Evolutionary conservation across 768 basidiomycete genomes (phyloP).

Genomic region (Leccinellum albellum): DNA sequence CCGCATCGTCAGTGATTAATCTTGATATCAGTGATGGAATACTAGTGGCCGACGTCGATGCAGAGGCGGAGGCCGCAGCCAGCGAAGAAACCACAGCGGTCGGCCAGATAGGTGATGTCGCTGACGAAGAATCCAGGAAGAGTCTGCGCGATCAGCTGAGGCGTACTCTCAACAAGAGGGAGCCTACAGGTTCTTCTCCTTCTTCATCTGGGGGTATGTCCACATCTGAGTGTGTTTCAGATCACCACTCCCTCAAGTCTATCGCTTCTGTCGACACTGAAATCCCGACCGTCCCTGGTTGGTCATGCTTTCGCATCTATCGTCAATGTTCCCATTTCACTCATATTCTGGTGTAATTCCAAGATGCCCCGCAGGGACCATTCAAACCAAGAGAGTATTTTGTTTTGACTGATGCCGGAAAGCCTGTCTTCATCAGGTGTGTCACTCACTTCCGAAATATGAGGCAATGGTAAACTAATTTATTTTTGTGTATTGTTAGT

Average conservation of each 20-base stretch:
- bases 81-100: conserved; percentile 51
- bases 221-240: conserved; percentile 6
- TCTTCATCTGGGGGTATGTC: conserved; percentile 9
- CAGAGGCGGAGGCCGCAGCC: conserved; percentile 52
- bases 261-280: conserved; percentile 33
- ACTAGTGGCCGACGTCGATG: conserved; percentile 66
- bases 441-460: conserved; percentile 8
- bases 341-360: background rate
- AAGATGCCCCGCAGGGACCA: conserved; percentile 16
- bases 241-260: conserved; percentile 12
- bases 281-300: conserved; percentile 24
- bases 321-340: background rate
- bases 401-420: conserved; percentile 91
- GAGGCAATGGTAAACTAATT: background rate
- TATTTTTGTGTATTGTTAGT: conserved; percentile 27
- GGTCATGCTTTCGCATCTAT: conserved; percentile 8
- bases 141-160: conserved; percentile 67
- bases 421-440: conserved; percentile 93
- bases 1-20: conserved; percentile 68
- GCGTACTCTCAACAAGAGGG: conserved; percentile 55
- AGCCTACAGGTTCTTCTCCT: conserved; percentile 41
- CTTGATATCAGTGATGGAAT: conserved; percentile 67
- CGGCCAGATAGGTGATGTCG: conserved; percentile 40
- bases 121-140: conserved; percentile 60
- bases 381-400: conserved; percentile 76